Evolutionary conservation across 305 asterid genomes (phyloP), one percentile per base, ranked within the genome.

Genomic region (Plantago coronopus): DNA sequence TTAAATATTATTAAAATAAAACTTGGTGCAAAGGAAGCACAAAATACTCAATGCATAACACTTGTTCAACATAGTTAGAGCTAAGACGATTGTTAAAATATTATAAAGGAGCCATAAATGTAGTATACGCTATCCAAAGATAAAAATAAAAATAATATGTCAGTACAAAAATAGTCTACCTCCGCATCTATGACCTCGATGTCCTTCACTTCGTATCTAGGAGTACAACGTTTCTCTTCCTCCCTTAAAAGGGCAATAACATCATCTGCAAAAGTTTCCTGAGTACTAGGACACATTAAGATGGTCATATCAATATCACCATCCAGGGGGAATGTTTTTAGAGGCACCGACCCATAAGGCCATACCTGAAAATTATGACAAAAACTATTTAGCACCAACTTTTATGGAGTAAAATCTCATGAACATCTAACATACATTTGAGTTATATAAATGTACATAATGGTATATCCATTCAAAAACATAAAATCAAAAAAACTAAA

Each of bases 271-370:
- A 89, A 74, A 57, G 79, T 72, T 42, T 78, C 94, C 48, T 77
- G 96, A 27, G 71, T 67, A 45, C 38, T 59, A 47, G 81, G 79
- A 72, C 73, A 75, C 70, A 72, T 74, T 54, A 89, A 71, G 71
- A 74, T 75, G 15, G 98, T 91, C 69, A 91, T 64, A 74, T 93
- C 98, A 50, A 93, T 93, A 76, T 93, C 98, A 63, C 98, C 98
- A 37, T 87, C 98, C 11, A 97, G 98, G 62, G 89, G 81, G 69
- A 83, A 91, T 1, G 98, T 89, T 84, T 89, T 93, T 29, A 93
- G 85, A 16, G 97, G 98, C 75, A 89, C 94, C 14, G 97, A 93
- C 17, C 98, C 98, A 69, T 86, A 93, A 13, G 96, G 68, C 64
- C 87, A 82, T 40, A 81, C 95, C 98, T 93, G 79, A 48, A 54